Base-by-base conservation (phyloP, 2,329 filamentous ascomycete species). In the Neofusicoccum cordaticola region DNA sequence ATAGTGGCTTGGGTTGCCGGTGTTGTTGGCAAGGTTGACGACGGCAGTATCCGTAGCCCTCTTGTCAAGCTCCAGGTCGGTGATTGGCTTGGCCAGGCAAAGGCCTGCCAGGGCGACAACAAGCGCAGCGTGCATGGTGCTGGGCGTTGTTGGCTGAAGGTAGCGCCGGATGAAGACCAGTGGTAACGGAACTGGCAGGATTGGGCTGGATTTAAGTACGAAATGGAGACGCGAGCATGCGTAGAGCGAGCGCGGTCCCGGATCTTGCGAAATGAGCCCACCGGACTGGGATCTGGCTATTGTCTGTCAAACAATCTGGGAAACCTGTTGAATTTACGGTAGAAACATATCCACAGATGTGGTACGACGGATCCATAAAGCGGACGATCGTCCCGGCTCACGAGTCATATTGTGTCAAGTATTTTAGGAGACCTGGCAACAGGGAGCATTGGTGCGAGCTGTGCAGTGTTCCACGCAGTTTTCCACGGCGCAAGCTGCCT, bases 1-100 rank as follows among this genome's bases (percentile, higher is more conserved):
- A n/a, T 78, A 68, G 57, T 79, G 74, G 50, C 71, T 63, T 4
- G 77, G 71, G 0, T 69, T 56, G 4, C 78, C 79, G 11, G 69
- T 72, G 41, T 72, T 72, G 31, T 70, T 70, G 19, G 67, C 68
- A 7, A 78, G 67, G 52, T 76, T 70, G 37, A 79, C 70, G 17
- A 63, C 64, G 22, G 69, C 69, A 19, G 69, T 70, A 48, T 69
- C 68, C 48, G 62, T 62, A 19, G 65, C 42, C 31, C 44, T 52
- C 50, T 52, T 52, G 50, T 52, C 34, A 37, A 52, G 34, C 34
- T 34, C 11, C 31, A 37, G 31, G 34, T 52, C 50, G 15, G 50
- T n/a, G 34, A 52, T 52, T 37, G 50, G 50, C 50, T 13, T 52
- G 5, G 50, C 50, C 31, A 52, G 50, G 22, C 31, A 31, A 19